A percentile compares a stretch with the other conserved stretches of the same genome.
Evolutionary conservation across 768 basidiomycete genomes (phyloP).

Genomic region (Crucibulum laeve): DNA sequence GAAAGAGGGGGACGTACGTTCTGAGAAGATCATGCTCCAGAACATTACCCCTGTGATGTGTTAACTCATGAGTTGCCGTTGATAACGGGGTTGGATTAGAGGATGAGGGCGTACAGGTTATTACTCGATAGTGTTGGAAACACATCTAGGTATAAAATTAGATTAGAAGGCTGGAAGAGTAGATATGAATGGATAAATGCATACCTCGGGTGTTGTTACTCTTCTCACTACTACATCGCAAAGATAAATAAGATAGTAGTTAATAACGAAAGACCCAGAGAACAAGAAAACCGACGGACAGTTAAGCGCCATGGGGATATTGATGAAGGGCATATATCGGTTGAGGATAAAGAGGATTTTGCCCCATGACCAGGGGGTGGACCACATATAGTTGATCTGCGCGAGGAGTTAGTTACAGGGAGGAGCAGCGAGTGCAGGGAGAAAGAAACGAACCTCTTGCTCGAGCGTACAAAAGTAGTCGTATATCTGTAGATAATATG

Average conservation of each 20-base stretch:
- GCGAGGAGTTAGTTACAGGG: neutral
- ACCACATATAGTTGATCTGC: slow-evolving; percentile 15
- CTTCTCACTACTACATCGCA: neutral
- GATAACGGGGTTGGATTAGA: neutral
- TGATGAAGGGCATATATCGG: slow-evolving; percentile 15
- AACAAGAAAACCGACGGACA: slow-evolving; percentile 5
- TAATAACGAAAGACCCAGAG: neutral
- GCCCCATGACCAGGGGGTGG: slow-evolving; percentile 6
- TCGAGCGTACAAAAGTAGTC: slow-evolving; percentile 17
- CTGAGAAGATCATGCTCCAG: slow-evolving; percentile 9
- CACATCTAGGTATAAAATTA: slow-evolving; percentile 7
- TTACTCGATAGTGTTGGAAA: neutral
- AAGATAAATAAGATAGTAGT: too few relatives aligned
- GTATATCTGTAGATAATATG: slow-evolving; percentile 14
- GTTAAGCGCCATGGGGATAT: slow-evolving; percentile 10
- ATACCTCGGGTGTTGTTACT: neutral
- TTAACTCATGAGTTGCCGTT: neutral
- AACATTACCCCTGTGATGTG: slow-evolving; percentile 9
- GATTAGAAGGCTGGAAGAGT: neutral
- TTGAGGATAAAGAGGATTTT: slow-evolving; percentile 10
- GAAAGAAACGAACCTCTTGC: neutral
- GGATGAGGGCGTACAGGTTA: slow-evolving; percentile 5
- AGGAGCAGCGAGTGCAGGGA: neutral
- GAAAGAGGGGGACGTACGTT: slow-evolving; percentile 6
- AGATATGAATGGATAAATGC: neutral